A percentile compares a stretch with the other conserved stretches of the same genome.
phyloP scores from a whole-genome alignment of 805 yeast species.

The Candida ipomoeae region DNA sequence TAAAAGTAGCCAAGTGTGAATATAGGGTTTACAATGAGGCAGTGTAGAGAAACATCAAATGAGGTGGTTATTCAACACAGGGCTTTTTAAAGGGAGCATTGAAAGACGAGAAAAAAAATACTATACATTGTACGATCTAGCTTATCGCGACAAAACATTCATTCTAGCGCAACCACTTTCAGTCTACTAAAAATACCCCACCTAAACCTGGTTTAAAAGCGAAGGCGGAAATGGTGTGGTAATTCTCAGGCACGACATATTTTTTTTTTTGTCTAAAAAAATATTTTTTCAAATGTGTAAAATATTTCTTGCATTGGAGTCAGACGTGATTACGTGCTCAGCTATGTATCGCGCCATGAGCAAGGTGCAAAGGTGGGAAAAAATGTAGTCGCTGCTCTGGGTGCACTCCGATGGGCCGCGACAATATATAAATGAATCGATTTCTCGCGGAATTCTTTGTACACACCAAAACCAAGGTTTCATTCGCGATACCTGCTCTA shows the following conservation, averaged over 20 bases:
- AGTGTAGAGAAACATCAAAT: not conserved
- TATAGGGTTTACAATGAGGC: not conserved
- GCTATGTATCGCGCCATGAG: not conserved
- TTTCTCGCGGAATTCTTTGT: constrained; percentile 14
- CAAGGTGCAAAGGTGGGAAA: not conserved
- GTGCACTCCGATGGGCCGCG: constrained; percentile 13
- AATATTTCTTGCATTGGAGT: not conserved
- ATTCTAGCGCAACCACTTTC: not conserved
- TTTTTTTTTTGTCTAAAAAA: too few species aligned
- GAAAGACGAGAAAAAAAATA: not conserved
- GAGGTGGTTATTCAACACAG: not conserved
- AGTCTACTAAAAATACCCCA: not conserved
- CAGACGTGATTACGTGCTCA: not conserved
- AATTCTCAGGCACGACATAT: too few species aligned
- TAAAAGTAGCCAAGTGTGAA: not conserved
- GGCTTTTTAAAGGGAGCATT: too few species aligned
- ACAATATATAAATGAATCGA: constrained; percentile 11
- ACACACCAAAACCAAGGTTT: constrained; percentile 7
- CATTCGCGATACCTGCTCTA: constrained; percentile 3
- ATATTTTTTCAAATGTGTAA: not conserved
- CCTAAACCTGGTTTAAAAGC: not conserved
- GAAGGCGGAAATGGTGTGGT: too few species aligned
- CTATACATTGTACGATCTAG: not conserved
- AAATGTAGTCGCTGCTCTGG: constrained; percentile 3
- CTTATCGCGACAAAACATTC: not conserved